Percentiles rank a stretch among this genome's conserved stretches.
These are phyloP conservation scores for Annulohypoxylon stygium DNA, from an alignment of 495 filamentous ascomycete genomes.

Conservation along the genomic window DNA sequence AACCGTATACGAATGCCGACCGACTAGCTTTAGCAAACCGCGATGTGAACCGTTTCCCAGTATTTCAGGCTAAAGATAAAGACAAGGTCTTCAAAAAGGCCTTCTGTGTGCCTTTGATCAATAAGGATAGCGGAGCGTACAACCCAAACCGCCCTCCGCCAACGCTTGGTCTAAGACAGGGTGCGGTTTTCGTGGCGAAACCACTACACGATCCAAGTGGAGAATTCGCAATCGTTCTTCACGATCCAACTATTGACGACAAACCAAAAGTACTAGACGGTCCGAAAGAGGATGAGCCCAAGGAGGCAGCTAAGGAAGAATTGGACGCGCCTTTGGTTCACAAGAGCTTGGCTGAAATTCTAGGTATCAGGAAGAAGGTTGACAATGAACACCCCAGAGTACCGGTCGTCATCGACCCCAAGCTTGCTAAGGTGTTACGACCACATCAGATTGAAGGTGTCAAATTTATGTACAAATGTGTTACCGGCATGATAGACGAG, in stretches of 20 bases:
- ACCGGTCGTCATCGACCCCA: constrained; percentile 96
- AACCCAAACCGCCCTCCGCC: constrained; percentile 84
- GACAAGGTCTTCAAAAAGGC: constrained; percentile 80
- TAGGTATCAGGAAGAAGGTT: constrained; percentile 92
- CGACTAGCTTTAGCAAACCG: constrained; percentile 86
- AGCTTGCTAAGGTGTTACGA: constrained; percentile 87
- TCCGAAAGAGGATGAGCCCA: constrained; percentile 66
- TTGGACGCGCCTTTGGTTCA: constrained; percentile 87
- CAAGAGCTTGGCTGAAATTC: constrained; percentile 94
- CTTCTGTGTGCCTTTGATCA: constrained; percentile 89
- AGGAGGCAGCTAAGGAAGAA: constrained; percentile 63
- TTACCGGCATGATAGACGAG: constrained; percentile 91
- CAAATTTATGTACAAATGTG: constrained; percentile 95
- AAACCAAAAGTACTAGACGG: constrained; percentile 69
- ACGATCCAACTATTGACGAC: constrained; percentile 95
- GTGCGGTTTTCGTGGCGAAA: constrained; percentile 87
- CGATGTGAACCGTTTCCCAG: constrained; percentile 89
- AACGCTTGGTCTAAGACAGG: constrained; percentile 85
- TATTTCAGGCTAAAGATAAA: constrained; percentile 92
- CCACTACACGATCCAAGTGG: constrained; percentile 94
- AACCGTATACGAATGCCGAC: constrained; percentile 89
- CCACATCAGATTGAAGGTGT: constrained; percentile 99
- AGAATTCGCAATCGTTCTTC: constrained; percentile 96
- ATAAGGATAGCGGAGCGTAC: constrained; percentile 79
- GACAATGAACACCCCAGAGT: constrained; percentile 85